A percentile compares a stretch with the other conserved stretches of the same genome.
Evolutionary conservation across 352 stramenopile species (phyloP).

Genomic region (Phytopythium cucurbitacearum): DNA sequence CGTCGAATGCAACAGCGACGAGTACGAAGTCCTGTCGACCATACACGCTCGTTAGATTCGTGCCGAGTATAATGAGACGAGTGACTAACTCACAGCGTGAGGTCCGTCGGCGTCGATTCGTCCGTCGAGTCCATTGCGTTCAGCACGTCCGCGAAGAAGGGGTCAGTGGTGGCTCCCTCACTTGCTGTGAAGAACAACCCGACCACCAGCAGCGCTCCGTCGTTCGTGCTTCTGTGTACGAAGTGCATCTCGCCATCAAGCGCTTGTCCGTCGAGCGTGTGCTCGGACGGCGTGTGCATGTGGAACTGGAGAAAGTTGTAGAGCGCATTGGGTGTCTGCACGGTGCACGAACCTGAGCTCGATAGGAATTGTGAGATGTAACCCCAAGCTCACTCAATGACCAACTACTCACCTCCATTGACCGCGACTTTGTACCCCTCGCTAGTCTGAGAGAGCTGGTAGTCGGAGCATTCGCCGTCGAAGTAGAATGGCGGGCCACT

Average conservation of each 20-base stretch:
- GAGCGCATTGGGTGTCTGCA: slow-evolving; percentile 8
- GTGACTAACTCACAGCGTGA: slow-evolving; percentile 23
- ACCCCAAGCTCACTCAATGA: slow-evolving; percentile 9
- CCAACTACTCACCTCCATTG: slow-evolving; percentile 12
- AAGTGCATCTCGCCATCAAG: slow-evolving; percentile 36
- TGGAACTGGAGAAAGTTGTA: slow-evolving; percentile 40
- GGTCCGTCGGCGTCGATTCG: slow-evolving; percentile 10
- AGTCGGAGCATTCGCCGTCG: slow-evolving; percentile 20
- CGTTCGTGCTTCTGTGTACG: slow-evolving; percentile 24
- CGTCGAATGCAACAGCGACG: slow-evolving; percentile 12
- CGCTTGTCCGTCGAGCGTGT: slow-evolving; percentile 32
- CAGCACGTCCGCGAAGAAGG: slow-evolving; percentile 26
- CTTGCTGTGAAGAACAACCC: slow-evolving; percentile 25
- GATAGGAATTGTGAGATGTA: slow-evolving; percentile 5
- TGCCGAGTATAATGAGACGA: neutral
- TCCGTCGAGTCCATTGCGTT: slow-evolving; percentile 27
- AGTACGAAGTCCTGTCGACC: slow-evolving; percentile 28
- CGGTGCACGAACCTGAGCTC: slow-evolving; percentile 12
- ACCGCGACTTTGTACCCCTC: slow-evolving; percentile 24
- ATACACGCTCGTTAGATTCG: slow-evolving; percentile 3
- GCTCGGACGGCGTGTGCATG: slow-evolving; percentile 38
- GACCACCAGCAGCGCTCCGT: slow-evolving; percentile 26
- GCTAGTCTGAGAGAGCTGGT: slow-evolving; percentile 22
- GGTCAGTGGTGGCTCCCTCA: slow-evolving; percentile 10
- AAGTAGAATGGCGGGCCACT: slow-evolving; percentile 17